A percentile compares a stretch with the other conserved stretches of the same genome.
Evolutionary conservation across 2,329 filamentous ascomycete species (phyloP).

Genomic region (Scedosporium apiospermum): DNA sequence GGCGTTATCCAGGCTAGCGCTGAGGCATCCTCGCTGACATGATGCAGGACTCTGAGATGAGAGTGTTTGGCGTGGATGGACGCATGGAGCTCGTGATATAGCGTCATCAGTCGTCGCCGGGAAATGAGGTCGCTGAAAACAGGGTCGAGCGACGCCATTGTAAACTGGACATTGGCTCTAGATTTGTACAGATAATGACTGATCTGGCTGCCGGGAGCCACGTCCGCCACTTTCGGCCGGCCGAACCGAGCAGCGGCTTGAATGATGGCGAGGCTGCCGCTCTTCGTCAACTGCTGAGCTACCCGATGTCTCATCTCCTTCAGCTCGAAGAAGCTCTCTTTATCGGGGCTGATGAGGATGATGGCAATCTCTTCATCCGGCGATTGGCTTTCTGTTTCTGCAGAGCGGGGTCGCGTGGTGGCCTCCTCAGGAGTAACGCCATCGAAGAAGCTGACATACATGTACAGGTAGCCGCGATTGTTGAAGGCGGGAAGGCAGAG

Average conservation of each 20-base stretch:
- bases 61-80: constrained; percentile 77
- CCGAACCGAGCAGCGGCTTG: constrained; percentile 60
- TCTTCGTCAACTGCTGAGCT: constrained; percentile 62
- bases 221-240: constrained; percentile 61
- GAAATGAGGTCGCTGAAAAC: constrained; percentile 51
- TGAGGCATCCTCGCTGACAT: constrained; percentile 62
- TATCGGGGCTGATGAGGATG: constrained; percentile 83
- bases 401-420: constrained; percentile 36
- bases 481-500: constrained; percentile 95
- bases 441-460: constrained; percentile 96
- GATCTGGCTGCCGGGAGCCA: constrained; percentile 70
- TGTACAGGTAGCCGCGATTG: constrained; percentile 91
- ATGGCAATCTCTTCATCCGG: constrained; percentile 77
- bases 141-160: constrained; percentile 73
- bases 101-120: constrained; percentile 64
- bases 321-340: constrained; percentile 87
- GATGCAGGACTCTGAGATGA: constrained; percentile 79
- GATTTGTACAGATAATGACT: constrained; percentile 96
- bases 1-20: constrained; percentile 87
- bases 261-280: constrained; percentile 66
- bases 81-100: constrained; percentile 79
- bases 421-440: not conserved
- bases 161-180: constrained; percentile 88
- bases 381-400: constrained; percentile 50
- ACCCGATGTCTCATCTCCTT: constrained; percentile 61